Conservation (phyloP, 768 basidiomycete species). For the Holtermannia corniformis region DNA sequence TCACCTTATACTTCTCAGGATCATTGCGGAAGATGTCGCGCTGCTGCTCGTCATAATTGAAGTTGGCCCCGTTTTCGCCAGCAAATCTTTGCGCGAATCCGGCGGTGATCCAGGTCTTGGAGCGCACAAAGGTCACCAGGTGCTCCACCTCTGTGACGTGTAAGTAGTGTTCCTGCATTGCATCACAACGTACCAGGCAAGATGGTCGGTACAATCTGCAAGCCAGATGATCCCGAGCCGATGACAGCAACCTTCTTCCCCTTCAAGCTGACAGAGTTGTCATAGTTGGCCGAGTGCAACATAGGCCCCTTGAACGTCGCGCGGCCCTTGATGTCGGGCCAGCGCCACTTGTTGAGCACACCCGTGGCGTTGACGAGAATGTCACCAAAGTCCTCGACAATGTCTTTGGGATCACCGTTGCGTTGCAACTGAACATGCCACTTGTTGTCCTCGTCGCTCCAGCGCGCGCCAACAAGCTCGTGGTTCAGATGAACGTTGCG, state of each 20-base stretch:
- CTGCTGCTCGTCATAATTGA: conserved; percentile 15
- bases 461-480: conserved; percentile 50
- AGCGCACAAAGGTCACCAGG: too few relatives aligned
- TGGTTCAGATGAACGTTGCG: conserved; percentile 49
- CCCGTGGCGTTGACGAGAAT: conserved; percentile 47
- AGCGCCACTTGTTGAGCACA: conserved; percentile 50
- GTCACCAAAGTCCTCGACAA: conserved; percentile 46
- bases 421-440: conserved; percentile 48
- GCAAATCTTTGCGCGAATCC: conserved; percentile 18
- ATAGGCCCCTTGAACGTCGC: conserved; percentile 52
- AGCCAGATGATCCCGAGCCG: conserved; percentile 21
- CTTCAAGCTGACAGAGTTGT: conserved; percentile 33
- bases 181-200: conserved; percentile 12
- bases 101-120: conserved; percentile 20
- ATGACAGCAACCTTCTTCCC: conserved; percentile 35
- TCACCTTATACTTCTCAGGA: conserved; percentile 1
- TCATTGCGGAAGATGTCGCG: conserved; percentile 11
- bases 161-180: too few relatives aligned
- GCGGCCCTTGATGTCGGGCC: conserved; percentile 58
- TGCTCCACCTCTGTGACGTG: too few relatives aligned
- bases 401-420: conserved; percentile 1
- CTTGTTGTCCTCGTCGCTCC: conserved; percentile 49
- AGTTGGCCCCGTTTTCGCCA: conserved; percentile 14
- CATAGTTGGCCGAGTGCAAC: conserved; percentile 57
- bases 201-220: conserved; percentile 17